These are phyloP conservation scores for Arthrobotrys megalospora DNA, from an alignment of 2,329 filamentous ascomycete species.

Conservation along the genomic window DNA sequence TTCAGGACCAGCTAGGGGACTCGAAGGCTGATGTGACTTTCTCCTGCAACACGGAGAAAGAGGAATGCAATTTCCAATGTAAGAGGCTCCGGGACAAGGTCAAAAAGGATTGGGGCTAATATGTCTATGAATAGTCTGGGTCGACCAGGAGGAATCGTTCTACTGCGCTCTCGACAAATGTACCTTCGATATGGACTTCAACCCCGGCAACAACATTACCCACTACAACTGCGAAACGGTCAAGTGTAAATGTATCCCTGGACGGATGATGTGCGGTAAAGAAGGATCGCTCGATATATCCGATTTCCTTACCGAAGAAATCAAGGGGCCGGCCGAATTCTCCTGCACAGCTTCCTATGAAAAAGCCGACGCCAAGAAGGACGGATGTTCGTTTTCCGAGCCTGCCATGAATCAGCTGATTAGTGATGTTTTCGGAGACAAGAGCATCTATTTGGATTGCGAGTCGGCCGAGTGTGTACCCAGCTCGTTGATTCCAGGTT, in stretches of 20 bases:
- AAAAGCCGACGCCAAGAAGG: slow-evolving; percentile 71
- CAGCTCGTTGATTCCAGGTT: slow-evolving; percentile 92
- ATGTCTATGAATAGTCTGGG: slow-evolving; percentile 79
- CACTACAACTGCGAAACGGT: slow-evolving; percentile 88
- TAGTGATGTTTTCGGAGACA: slow-evolving; percentile 88
- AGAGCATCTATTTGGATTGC: slow-evolving; percentile 87
- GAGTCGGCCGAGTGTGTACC: slow-evolving; percentile 92
- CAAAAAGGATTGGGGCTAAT: background rate
- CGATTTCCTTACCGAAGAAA: slow-evolving; percentile 86
- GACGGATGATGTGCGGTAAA: slow-evolving; percentile 93
- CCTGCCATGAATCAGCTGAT: slow-evolving; percentile 94
- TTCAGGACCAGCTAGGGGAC: slow-evolving; percentile 85
- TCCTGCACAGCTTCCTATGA: slow-evolving; percentile 75
- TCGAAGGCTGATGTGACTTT: slow-evolving; percentile 95
- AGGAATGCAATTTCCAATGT: slow-evolving; percentile 96
- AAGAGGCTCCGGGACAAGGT: slow-evolving; percentile 57
- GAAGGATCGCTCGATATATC: slow-evolving; percentile 91
- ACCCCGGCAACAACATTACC: slow-evolving; percentile 82
- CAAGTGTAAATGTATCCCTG: slow-evolving; percentile 87
- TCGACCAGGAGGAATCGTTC: slow-evolving; percentile 93
- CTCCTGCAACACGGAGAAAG: slow-evolving; percentile 81
- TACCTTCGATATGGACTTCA: slow-evolving; percentile 78
- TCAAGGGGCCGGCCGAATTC: slow-evolving; percentile 90
- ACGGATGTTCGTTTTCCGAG: slow-evolving; percentile 88
- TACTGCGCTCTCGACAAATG: slow-evolving; percentile 92